Evolutionary conservation across 352 stramenopile genomes (phyloP), one percentile per base, ranked within the genome.

Genomic region (Phytophthora lateralis): DNA sequence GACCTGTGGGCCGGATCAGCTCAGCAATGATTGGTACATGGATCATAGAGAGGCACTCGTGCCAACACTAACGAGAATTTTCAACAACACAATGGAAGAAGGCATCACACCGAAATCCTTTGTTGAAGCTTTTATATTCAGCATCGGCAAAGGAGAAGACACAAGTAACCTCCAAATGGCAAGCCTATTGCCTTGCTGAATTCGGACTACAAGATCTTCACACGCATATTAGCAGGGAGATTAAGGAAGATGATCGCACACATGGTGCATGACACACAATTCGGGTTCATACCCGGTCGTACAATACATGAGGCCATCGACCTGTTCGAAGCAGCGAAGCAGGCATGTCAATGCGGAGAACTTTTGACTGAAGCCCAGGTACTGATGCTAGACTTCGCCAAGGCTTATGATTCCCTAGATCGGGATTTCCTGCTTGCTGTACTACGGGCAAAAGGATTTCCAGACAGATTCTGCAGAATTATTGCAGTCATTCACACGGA

Each of bases 361-460:
- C 7, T 3, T 12, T 14, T 35, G 30, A 12, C 30, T 4, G 17
- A 53, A 29, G 32, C 34, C 7, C 39, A 45, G 10, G 39, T 45
- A 6, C 12, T 45, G 7, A 4, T 45, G 39, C 17, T 26, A 2
- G 39, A 45, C 8, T 57, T 57, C 11, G 49, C 37, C 1, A 48
- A 48, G 26, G 49, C 49, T 1, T 57, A 57, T 12, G 49, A 57
- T 15, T 39, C 37, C 0, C n/a, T 57, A 0, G 11, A 59, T 38
- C 8, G 54, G n/a, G 10, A 35, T 5, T 61, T 42, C 26, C 4
- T 54, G 11, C 4, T 54, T 3, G 15, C 15, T 2, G 54, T 61
- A 7, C 43, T 61, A 0, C 10, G 26, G 12, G 39, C 17, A 2
- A 60, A 60, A 29, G 41, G 38, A 2, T 51, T 60, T 1, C 45